These are phyloP conservation scores for Thielaviopsis euricoi DNA, from an alignment of 2,329 filamentous ascomycete genomes.

Conservation along the genomic window DNA sequence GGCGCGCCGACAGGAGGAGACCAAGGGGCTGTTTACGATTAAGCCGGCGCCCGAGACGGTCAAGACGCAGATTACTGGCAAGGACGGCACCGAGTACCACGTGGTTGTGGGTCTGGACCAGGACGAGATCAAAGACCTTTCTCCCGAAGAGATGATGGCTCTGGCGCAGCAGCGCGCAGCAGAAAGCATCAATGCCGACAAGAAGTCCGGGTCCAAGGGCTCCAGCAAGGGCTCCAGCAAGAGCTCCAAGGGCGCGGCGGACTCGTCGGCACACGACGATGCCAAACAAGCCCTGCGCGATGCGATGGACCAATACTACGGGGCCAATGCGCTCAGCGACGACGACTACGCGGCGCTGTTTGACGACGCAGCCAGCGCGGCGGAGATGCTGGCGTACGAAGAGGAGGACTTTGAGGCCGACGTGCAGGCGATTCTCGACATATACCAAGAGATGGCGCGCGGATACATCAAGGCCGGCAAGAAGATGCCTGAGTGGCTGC, in stretches of 20 bases:
- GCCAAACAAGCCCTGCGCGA: background rate
- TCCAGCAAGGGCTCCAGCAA: slow-evolving; percentile 22
- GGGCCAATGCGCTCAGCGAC: background rate
- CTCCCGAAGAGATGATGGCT: slow-evolving; percentile 4
- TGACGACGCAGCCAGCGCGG: slow-evolving; percentile 45
- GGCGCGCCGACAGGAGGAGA: background rate
- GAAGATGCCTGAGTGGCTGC: slow-evolving; percentile 11
- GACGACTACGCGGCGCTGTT: slow-evolving; percentile 26
- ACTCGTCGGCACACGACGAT: background rate
- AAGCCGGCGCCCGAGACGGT: slow-evolving; percentile 2
- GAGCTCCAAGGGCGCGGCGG: slow-evolving; percentile 13
- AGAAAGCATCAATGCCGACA: background rate
- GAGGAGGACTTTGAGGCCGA: background rate
- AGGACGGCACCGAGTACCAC: background rate
- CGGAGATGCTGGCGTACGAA: slow-evolving; percentile 44
- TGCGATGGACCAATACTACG: background rate
- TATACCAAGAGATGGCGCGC: slow-evolving; percentile 17
- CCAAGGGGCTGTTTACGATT: slow-evolving; percentile 2
- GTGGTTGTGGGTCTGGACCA: slow-evolving; percentile 5
- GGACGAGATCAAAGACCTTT: slow-evolving; percentile 6
- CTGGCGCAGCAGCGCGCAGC: slow-evolving; percentile 5
- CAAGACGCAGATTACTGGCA: slow-evolving; percentile 15
- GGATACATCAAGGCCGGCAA: slow-evolving; percentile 11
- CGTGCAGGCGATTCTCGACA: slow-evolving; percentile 2
- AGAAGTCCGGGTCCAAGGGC: background rate